Percentiles rank a stretch among this genome's conserved stretches.
Conservation (phyloP, 202 grass and related monocot genomes). For the Panicum virgatum region DNA sequence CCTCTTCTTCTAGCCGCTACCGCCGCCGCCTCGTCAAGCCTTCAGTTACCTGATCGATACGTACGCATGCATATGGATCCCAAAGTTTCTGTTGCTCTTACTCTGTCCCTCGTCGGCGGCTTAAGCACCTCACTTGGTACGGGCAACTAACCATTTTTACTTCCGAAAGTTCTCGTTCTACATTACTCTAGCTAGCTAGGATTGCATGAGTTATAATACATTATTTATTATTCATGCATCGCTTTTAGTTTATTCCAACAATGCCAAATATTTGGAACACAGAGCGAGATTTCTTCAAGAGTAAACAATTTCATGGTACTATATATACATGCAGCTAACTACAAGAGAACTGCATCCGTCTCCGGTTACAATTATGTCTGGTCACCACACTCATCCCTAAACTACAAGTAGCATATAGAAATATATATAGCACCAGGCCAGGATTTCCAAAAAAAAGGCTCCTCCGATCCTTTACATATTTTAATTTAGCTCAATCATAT, state of each 20-base stretch:
- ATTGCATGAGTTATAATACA: not conserved
- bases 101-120: constrained; percentile 78
- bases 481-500: not conserved
- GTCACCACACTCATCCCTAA: too few species aligned
- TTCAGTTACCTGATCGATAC: not conserved
- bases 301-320: not conserved
- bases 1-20: not conserved
- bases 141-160: not conserved
- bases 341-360: not conserved
- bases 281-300: not conserved
- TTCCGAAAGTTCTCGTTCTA: not conserved
- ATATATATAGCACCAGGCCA: too few species aligned
- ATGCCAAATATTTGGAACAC: not conserved
- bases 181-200: not conserved
- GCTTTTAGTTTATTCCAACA: not conserved
- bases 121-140: constrained; percentile 93
- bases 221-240: not conserved
- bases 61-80: constrained; percentile 56
- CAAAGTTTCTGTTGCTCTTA: constrained; percentile 65
- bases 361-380: too few species aligned
- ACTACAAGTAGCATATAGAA: too few species aligned
- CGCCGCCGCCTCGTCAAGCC: too few species aligned
- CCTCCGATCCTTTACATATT: too few species aligned
- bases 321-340: not conserved
- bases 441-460: too few species aligned